Conservation (phyloP, 1,284 basidiomycete genomes). For the Ustilago crameri region DNA sequence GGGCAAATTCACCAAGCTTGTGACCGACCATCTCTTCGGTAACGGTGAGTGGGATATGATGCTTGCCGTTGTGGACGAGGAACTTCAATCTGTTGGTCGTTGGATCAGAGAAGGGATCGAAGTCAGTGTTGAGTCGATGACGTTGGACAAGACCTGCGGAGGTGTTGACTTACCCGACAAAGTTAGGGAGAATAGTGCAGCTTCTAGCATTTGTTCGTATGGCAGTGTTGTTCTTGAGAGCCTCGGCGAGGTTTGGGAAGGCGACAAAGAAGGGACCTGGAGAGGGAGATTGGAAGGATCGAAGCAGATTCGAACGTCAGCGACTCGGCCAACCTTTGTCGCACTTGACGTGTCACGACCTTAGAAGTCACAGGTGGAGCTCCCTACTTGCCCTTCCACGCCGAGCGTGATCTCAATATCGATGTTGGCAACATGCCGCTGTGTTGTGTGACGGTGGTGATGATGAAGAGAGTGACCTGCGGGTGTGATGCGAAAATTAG, state of each 20-base stretch:
- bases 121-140: background rate
- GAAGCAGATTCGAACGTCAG: background rate
- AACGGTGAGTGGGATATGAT: conserved; percentile 84
- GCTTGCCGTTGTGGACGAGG: conserved; percentile 92
- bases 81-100: conserved; percentile 74
- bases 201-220: conserved; percentile 89
- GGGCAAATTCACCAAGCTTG: conserved; percentile 93
- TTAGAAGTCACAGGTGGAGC: background rate
- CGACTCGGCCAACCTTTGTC: no score
- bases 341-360: no score
- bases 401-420: conserved; percentile 50
- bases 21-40: conserved; percentile 99
- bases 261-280: conserved; percentile 90
- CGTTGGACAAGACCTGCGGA: background rate
- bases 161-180: conserved; percentile 58
- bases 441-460: conserved; percentile 4
- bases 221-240: conserved; percentile 82
- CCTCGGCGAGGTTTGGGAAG: conserved; percentile 88
- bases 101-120: background rate
- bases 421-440: conserved; percentile 50
- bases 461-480: background rate
- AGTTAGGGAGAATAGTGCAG: conserved; percentile 86
- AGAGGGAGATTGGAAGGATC: background rate
- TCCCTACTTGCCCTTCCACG: conserved; percentile 59
- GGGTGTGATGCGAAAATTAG: conserved; percentile 6